phyloP scores from a whole-genome alignment of 306 rosid species.

The Luffa acutangula region DNA sequence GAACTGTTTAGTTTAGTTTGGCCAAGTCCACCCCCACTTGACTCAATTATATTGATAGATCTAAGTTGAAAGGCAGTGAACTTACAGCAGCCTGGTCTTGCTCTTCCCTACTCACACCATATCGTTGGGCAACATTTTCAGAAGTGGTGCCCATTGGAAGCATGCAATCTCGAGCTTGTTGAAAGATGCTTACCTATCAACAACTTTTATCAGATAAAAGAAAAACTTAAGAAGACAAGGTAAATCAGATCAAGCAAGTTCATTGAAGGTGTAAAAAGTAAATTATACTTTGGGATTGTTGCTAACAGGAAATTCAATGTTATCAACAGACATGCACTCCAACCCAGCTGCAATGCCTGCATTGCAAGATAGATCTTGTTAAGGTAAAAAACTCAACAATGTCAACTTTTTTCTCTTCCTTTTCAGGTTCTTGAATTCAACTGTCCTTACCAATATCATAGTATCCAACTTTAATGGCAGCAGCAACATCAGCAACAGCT shows the following conservation, averaged over 20 bases:
- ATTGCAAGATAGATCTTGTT: constrained; percentile 9
- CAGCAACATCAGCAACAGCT: constrained; percentile 95
- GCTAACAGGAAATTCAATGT: constrained; percentile 15
- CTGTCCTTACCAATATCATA: constrained; percentile 63
- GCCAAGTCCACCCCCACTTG: background rate
- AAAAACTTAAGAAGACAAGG: background rate
- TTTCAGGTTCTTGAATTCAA: background rate
- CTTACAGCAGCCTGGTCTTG: constrained; percentile 95
- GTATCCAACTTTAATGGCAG: constrained; percentile 73
- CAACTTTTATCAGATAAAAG: background rate
- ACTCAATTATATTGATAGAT: background rate
- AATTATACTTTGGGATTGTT: constrained; percentile 47
- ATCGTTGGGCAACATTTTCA: constrained; percentile 74
- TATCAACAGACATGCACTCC: constrained; percentile 60
- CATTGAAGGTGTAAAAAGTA: background rate
- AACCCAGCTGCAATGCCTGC: constrained; percentile 86
- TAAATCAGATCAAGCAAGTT: background rate
- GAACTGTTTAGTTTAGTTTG: background rate
- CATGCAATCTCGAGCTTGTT: constrained; percentile 75
- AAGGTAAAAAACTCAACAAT: background rate
- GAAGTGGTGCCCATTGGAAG: constrained; percentile 93
- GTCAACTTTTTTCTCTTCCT: background rate
- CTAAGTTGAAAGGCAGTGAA: background rate
- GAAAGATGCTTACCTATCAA: constrained; percentile 39
- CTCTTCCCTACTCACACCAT: constrained; percentile 73